phyloP scores from a whole-genome alignment of 441 rosid species.

The Gossypium schwendimanii region DNA sequence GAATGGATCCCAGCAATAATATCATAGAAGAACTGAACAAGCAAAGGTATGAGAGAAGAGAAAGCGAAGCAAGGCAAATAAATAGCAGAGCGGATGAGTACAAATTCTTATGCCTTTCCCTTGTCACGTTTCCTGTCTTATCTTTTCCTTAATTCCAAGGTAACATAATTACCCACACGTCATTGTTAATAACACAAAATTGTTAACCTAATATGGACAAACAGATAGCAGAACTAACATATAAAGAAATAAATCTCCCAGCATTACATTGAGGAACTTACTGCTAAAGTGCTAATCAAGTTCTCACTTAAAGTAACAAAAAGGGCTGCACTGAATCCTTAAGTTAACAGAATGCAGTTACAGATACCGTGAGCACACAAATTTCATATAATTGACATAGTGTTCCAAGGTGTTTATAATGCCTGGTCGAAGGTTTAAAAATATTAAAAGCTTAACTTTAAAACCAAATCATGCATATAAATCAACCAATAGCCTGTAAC shows the following conservation, averaged over 20 bases:
- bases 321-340: not conserved
- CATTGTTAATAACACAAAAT: not conserved
- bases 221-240: not conserved
- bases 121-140: not conserved
- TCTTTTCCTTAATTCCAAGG: not conserved
- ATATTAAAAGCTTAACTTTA: not conserved
- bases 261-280: not conserved
- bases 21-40: not conserved
- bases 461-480: not conserved
- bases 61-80: not conserved
- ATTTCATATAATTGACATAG: not conserved
- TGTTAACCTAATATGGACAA: not conserved
- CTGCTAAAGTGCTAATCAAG: not conserved
- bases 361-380: not conserved
- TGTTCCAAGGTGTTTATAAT: not conserved
- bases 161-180: not conserved
- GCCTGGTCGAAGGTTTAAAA: not conserved
- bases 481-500: slow-evolving; percentile 7
- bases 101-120: not conserved
- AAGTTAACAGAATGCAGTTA: not conserved
- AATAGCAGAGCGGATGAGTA: not conserved
- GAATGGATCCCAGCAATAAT: not conserved
- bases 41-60: not conserved
- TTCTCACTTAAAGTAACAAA: not conserved
- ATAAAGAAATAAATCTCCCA: not conserved